A percentile compares a stretch with the other conserved stretches of the same genome.
These are phyloP conservation scores for Pseudogymnoascus sp. DNA, from an alignment of 2,329 filamentous ascomycete species.

Conservation along the genomic window DNA sequence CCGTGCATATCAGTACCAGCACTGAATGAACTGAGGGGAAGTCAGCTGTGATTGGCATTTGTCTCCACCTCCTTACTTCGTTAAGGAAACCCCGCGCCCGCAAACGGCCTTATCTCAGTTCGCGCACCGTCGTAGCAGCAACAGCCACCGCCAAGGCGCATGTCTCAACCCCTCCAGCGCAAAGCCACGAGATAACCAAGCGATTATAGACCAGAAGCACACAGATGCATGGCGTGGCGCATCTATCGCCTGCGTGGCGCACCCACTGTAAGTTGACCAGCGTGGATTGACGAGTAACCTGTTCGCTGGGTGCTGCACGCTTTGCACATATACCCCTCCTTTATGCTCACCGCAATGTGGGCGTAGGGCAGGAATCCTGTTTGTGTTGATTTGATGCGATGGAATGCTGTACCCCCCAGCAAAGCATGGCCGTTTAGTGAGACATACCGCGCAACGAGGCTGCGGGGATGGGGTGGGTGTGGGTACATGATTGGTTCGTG, in stretches of 20 bases:
- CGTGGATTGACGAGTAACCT: background rate
- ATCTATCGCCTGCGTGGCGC: background rate
- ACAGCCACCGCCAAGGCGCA: background rate
- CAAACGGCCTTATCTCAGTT: slow-evolving; percentile 7
- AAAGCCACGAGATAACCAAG: slow-evolving; percentile 2
- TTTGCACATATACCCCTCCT: slow-evolving; percentile 7
- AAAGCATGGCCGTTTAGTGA: background rate
- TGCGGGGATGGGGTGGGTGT: background rate
- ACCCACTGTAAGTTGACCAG: background rate
- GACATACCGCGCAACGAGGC: background rate
- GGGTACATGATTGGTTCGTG: background rate
- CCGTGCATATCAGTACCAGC: background rate
- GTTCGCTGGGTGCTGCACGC: background rate
- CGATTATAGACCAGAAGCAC: background rate
- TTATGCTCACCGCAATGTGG: slow-evolving; percentile 2
- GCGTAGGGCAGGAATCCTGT: background rate
- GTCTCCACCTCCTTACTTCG: background rate
- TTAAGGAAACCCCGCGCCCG: background rate
- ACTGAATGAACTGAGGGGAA: background rate
- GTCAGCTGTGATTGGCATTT: background rate
- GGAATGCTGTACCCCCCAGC: background rate
- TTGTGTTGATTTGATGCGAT: slow-evolving; percentile 1
- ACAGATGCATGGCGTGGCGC: background rate
- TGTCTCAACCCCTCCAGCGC: background rate
- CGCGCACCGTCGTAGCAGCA: background rate